Evolutionary conservation across 768 basidiomycete species (phyloP).

Genomic region (Pleurotus eryngii): DNA sequence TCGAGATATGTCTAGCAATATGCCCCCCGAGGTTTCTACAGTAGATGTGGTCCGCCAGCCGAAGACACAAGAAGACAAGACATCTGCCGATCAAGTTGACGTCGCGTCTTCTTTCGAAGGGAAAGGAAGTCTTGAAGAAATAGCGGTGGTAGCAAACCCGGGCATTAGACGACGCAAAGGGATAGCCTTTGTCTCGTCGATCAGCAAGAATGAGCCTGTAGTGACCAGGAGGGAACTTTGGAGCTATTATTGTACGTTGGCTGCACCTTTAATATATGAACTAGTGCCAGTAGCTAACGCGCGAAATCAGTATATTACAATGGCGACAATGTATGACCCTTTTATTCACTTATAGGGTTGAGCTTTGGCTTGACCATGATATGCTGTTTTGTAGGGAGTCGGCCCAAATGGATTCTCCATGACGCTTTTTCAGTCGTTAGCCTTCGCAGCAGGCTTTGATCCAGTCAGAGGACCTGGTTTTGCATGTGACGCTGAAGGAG

Average conservation of each 20-base stretch:
- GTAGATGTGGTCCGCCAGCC: background rate
- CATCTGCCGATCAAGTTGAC: background rate
- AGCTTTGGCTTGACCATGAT: background rate
- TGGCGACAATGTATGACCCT: constrained; percentile 54
- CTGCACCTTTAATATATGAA: background rate
- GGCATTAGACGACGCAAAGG: constrained; percentile 10
- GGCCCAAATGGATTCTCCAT: constrained; percentile 67
- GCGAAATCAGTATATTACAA: constrained; percentile 74
- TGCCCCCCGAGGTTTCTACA: background rate
- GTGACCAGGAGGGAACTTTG: constrained; percentile 74
- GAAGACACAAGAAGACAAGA: background rate
- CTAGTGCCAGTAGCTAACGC: background rate
- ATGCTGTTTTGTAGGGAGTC: constrained; percentile 46
- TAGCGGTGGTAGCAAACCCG: background rate
- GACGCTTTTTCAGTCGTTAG: constrained; percentile 73
- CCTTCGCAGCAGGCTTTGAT: constrained; percentile 71
- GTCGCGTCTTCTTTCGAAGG: background rate
- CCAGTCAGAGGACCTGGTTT: constrained; percentile 67
- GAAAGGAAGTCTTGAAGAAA: background rate
- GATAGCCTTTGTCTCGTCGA: constrained; percentile 34
- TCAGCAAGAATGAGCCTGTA: constrained; percentile 55
- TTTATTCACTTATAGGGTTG: too few species aligned
- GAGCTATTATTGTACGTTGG: constrained; percentile 69
- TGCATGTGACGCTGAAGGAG: constrained; percentile 50
- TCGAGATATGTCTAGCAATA: background rate